Evolutionary conservation across 306 rosid species (phyloP), one percentile per base, ranked within the genome.

Genomic region (Gastrolobium villosum): DNA sequence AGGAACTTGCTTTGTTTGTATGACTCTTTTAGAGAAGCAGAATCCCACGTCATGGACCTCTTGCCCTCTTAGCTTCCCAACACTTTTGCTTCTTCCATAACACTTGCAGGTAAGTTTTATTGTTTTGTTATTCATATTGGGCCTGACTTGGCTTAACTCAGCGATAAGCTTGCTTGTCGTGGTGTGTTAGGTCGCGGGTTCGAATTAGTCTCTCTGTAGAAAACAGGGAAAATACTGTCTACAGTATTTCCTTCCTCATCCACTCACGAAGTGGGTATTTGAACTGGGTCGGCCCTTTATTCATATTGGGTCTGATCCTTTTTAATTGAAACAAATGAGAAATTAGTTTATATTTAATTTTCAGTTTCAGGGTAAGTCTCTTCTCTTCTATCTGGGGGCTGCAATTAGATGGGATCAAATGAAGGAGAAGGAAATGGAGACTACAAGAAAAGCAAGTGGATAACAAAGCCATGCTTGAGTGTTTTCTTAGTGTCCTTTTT

Each of bases 331-430:
- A 72, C n/a, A 37, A 59, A 32, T 20, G 20, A 30, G 37, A 32
- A 48, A 26, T 13, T 13, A 15, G 7, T 34, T 52, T 46, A 14
- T 34, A 15, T 20, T 72, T 13, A 30, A 7, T 50, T 13, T 59
- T 64, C 5, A 50, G 36, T 68, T 81, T 11, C 81, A 79, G 85
- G 82, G 20, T 15, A 59, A 68, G 34, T 46, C 30, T 4, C 7
- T 9, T 8, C 43, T 10, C 15, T 4, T n/a, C 0, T 3, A 20
- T 10, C 59, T 60, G 26, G 39, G 41, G 65, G 59, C 8, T 8
- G 50, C 34, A 41, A 20, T 61, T 76, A 61, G 61, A 89, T 89
- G 92, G 91, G 83, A 68, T 82, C 86, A 9, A 28, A 78, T 49
- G 75, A 89, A 72, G 88, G 49, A 73, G 85, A 55, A 39, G 45